A percentile compares a stretch with the other conserved stretches of the same genome.
phyloP scores from a whole-genome alignment of 495 filamentous ascomycete species.

The Penicillium canariense region DNA sequence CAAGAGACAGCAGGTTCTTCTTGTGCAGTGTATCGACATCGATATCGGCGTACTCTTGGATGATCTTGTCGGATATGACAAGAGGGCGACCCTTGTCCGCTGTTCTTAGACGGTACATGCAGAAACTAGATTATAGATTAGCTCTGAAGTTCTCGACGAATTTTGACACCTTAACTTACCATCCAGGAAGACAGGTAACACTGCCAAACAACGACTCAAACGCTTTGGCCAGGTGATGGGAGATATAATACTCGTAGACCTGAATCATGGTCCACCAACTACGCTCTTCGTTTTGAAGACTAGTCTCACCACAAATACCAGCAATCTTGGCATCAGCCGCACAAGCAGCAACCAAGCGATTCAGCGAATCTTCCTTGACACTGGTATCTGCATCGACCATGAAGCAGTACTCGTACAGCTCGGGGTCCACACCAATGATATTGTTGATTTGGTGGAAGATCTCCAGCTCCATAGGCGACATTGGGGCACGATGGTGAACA shows the following conservation, averaged over 20 bases:
- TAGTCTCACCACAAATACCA: constrained; percentile 96
- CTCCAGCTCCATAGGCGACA: constrained; percentile 94
- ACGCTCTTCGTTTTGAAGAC: constrained; percentile 88
- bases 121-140: constrained; percentile 68
- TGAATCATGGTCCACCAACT: constrained; percentile 99
- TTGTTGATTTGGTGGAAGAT: constrained; percentile 99
- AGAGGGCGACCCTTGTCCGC: constrained; percentile 88
- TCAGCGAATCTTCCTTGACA: constrained; percentile 88
- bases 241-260: constrained; percentile 98
- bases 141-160: constrained; percentile 4
- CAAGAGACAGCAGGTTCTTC: constrained; percentile 93
- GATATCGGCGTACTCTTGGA: constrained; percentile 83
- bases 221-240: constrained; percentile 88
- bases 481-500: constrained; percentile 87
- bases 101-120: constrained; percentile 95
- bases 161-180: constrained; percentile 55
- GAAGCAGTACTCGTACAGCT: constrained; percentile 94
- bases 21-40: constrained; percentile 95
- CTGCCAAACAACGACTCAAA: constrained; percentile 95
- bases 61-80: constrained; percentile 83
- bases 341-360: constrained; percentile 88
- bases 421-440: constrained; percentile 95
- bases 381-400: constrained; percentile 98
- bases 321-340: constrained; percentile 93
- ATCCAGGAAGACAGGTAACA: constrained; percentile 97